phyloP scores from a whole-genome alignment of 768 basidiomycete species.

The Coprinopsis cinerea region DNA sequence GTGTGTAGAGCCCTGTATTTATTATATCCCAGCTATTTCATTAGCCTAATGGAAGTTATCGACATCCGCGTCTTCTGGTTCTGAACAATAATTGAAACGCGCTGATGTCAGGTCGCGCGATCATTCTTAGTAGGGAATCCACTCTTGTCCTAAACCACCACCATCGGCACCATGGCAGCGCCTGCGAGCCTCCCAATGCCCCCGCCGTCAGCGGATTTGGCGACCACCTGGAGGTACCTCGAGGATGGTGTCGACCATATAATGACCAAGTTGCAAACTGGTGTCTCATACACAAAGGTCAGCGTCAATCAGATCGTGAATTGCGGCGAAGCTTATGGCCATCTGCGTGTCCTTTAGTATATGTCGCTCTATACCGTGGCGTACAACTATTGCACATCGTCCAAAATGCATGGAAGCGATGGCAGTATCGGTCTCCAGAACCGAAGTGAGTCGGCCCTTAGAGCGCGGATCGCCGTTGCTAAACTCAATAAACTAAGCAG shows the following conservation, averaged over 20 bases:
- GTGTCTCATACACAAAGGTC: conserved; percentile 76
- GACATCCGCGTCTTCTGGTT: neutral
- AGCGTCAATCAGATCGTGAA: conserved; percentile 3
- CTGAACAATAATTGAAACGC: conserved; percentile 6
- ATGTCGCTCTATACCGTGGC: conserved; percentile 90
- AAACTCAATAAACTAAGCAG: conserved; percentile 39
- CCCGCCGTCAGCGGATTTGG: conserved; percentile 61
- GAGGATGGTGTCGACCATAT: conserved; percentile 88
- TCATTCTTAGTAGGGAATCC: conserved; percentile 13
- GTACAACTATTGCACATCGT: conserved; percentile 97
- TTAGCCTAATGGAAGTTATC: neutral
- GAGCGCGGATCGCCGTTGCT: no score
- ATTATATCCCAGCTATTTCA: neutral
- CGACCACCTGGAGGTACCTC: conserved; percentile 84
- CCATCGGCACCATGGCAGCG: conserved; percentile 29
- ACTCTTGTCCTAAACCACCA: conserved; percentile 16
- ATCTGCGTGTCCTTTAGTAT: conserved; percentile 55
- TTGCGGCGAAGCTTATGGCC: conserved; percentile 13
- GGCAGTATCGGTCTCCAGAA: conserved; percentile 51
- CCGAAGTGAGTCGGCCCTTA: conserved; percentile 70
- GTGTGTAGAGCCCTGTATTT: neutral
- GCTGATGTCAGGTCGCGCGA: conserved; percentile 21
- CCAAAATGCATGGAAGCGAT: conserved; percentile 57
- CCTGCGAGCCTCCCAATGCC: conserved; percentile 49
- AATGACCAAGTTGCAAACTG: conserved; percentile 86